phyloP scores from a whole-genome alignment of 805 yeast genomes.

The Candida oleophila region DNA sequence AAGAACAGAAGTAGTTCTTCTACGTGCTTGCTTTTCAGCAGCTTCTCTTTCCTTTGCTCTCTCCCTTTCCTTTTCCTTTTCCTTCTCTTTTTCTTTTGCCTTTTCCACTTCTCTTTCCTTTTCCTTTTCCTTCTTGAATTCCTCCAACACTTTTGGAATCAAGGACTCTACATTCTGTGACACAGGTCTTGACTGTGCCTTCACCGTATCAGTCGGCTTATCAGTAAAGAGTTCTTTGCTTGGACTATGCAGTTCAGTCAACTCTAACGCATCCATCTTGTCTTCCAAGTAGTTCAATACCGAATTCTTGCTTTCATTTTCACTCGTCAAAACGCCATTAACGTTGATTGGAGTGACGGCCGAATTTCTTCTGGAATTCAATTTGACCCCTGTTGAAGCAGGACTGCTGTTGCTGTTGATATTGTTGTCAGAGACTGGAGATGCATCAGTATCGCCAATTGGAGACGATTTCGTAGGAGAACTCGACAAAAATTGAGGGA shows the following conservation, averaged over 20 bases:
- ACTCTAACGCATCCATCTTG: slow-evolving; percentile 41
- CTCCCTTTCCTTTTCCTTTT: neutral
- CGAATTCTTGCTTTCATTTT: slow-evolving; percentile 29
- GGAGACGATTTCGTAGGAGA: slow-evolving; percentile 37
- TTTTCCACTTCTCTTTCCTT: slow-evolving; percentile 23
- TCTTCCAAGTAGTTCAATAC: slow-evolving; percentile 45
- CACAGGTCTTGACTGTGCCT: neutral
- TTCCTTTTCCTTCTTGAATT: neutral
- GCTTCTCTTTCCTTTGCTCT: slow-evolving; percentile 22
- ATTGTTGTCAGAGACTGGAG: neutral
- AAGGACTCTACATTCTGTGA: slow-evolving; percentile 2
- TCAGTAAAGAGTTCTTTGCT: slow-evolving; percentile 18
- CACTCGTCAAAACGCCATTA: slow-evolving; percentile 39
- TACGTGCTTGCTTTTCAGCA: neutral
- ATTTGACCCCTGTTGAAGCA: slow-evolving; percentile 7
- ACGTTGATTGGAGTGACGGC: slow-evolving; percentile 44
- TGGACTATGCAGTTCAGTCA: slow-evolving; percentile 30
- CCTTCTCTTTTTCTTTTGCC: neutral
- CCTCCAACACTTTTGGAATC: neutral
- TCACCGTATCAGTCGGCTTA: slow-evolving; percentile 26
- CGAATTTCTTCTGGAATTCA: slow-evolving; percentile 29
- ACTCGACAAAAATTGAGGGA: slow-evolving; percentile 36
- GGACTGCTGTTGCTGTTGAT: neutral
- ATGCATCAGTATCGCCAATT: slow-evolving; percentile 9
- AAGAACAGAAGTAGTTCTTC: neutral